Conservation (phyloP, 306 rosid genomes). For the Delonix regia region DNA sequence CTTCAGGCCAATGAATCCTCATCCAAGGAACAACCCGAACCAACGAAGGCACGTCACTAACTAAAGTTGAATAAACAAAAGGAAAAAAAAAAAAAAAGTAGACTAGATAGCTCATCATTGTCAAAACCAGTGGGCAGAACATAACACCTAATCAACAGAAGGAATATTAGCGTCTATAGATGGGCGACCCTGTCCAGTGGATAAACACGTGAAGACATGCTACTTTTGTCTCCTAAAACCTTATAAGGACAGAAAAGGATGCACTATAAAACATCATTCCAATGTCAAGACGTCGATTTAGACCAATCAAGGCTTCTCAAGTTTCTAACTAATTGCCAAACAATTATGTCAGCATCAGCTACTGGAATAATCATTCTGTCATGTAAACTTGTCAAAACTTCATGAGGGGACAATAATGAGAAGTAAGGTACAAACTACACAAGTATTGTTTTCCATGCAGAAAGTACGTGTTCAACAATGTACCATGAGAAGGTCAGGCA, state of each 20-base stretch:
- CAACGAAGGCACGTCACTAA: not conserved
- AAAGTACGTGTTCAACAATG: constrained; percentile 18
- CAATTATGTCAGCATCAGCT: constrained; percentile 21
- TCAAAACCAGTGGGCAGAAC: constrained; percentile 30
- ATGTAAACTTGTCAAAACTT: not conserved
- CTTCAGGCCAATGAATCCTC: constrained; percentile 25
- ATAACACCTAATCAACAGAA: constrained; percentile 30
- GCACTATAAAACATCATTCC: constrained; percentile 15
- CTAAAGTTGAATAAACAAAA: not conserved
- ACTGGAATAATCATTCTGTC: constrained; percentile 9
- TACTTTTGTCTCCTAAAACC: constrained; percentile 50
- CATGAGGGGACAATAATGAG: not conserved
- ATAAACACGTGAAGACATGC: constrained; percentile 67
- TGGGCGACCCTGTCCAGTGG: constrained; percentile 31
- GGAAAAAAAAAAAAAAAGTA: constrained; percentile 16
- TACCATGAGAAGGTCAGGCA: not conserved
- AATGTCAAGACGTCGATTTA: constrained; percentile 26
- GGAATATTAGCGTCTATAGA: constrained; percentile 31
- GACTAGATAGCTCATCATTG: constrained; percentile 39
- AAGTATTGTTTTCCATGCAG: constrained; percentile 30
- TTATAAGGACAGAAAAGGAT: constrained; percentile 39
- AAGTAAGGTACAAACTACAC: not conserved
- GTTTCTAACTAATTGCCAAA: constrained; percentile 14
- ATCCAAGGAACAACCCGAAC: not conserved
- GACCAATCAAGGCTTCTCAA: constrained; percentile 30